These are phyloP conservation scores for Metahyphopichia silvanorum DNA, from an alignment of 805 yeast species.

Conservation along the genomic window DNA sequence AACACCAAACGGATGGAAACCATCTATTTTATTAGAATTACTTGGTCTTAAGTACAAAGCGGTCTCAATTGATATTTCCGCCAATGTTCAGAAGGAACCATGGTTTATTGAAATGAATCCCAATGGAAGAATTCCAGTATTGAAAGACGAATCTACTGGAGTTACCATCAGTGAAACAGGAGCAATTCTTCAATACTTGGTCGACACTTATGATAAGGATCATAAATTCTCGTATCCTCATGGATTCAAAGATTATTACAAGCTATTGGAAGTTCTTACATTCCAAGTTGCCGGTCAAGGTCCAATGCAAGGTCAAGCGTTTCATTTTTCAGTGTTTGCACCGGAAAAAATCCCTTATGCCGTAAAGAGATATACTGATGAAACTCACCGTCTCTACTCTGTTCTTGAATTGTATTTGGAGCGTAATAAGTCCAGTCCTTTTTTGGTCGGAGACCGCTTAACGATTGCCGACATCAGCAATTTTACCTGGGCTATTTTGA, in stretches of 20 bases:
- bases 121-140: conserved; percentile 61
- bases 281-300: conserved; percentile 61
- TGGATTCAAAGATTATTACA: conserved; percentile 45
- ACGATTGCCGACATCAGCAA: conserved; percentile 57
- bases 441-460: conserved; percentile 56
- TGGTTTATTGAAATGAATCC: conserved; percentile 59
- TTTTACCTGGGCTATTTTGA: conserved; percentile 41
- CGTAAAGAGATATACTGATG: conserved; percentile 47
- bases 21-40: conserved; percentile 38
- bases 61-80: conserved; percentile 37
- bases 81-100: conserved; percentile 49
- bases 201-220: conserved; percentile 58
- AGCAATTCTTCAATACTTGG: conserved; percentile 57
- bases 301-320: conserved; percentile 63
- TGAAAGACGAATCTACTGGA: conserved; percentile 42
- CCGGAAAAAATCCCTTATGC: conserved; percentile 54
- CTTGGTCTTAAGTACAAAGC: conserved; percentile 41
- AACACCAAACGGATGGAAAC: conserved; percentile 48
- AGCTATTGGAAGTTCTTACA: conserved; percentile 48
- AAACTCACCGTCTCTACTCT: conserved; percentile 50
- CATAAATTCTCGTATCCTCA: conserved; percentile 39
- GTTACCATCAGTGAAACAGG: conserved; percentile 55
- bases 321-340: conserved; percentile 44
- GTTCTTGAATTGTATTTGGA: conserved; percentile 52
- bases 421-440: conserved; percentile 37